phyloP scores from a whole-genome alignment of 371 early-diverging fungal species.

The Nematocida minor region DNA sequence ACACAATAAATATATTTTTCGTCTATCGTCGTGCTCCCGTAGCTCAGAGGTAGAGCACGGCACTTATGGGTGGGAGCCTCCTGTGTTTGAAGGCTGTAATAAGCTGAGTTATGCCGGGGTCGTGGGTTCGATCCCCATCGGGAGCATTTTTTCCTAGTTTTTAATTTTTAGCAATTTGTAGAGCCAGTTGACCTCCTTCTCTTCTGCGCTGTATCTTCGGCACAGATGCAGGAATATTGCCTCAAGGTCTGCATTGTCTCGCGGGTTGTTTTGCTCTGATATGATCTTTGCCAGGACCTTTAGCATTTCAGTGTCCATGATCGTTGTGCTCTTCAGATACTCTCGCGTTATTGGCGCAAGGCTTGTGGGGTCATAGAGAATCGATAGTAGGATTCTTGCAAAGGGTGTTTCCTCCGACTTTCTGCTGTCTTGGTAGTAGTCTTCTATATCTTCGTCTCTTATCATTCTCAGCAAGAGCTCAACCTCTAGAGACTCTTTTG shows the following conservation, averaged over 20 bases:
- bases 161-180: conserved; percentile 7
- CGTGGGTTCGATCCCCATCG: conserved; percentile 58
- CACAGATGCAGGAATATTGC: conserved; percentile 22
- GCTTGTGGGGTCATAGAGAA: background rate
- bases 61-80: conserved; percentile 53
- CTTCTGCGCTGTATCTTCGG: background rate
- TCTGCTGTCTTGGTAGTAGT: conserved; percentile 29
- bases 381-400: background rate
- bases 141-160: conserved; percentile 54
- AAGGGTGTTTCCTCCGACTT: conserved; percentile 25
- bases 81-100: conserved; percentile 45
- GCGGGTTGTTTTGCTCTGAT: background rate
- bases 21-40: conserved; percentile 44
- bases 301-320: conserved; percentile 8
- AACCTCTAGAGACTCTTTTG: conserved; percentile 13
- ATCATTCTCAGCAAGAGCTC: conserved; percentile 15
- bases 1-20: background rate
- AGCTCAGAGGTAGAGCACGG: conserved; percentile 59
- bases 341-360: background rate
- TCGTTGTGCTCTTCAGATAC: conserved; percentile 2
- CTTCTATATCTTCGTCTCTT: conserved; percentile 3
- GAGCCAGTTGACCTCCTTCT: background rate
- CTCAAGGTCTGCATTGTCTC: conserved; percentile 23
- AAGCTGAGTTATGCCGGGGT: conserved; percentile 58
- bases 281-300: background rate